A percentile compares a stretch with the other conserved stretches of the same genome.
Conservation (phyloP, 768 basidiomycete genomes). For the Kwoniella sp. region DNA sequence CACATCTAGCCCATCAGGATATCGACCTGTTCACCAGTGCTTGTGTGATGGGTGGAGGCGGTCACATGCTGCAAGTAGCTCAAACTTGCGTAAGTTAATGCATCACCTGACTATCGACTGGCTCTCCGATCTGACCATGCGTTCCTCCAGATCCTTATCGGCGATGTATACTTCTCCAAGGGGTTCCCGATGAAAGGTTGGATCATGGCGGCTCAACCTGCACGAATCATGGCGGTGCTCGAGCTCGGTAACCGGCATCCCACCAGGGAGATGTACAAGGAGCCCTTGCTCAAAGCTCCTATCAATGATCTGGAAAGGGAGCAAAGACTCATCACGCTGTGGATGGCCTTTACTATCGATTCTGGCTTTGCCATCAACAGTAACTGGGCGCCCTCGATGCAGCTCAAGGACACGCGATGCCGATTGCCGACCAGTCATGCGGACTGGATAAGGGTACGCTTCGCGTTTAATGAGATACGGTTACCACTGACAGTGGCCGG, state of each 20-base stretch:
- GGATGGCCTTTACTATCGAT: conserved; percentile 39
- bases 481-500: not conserved
- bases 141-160: conserved; percentile 26
- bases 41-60: conserved; percentile 27
- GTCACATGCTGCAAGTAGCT: conserved; percentile 27
- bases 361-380: conserved; percentile 28
- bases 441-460: conserved; percentile 17
- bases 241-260: conserved; percentile 29
- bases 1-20: conserved; percentile 14
- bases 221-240: conserved; percentile 28
- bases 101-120: conserved; percentile 1
- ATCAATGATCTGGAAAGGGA: conserved; percentile 29
- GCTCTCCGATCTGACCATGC: not conserved
- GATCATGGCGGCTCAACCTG: conserved; percentile 27
- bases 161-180: conserved; percentile 34
- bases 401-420: conserved; percentile 26
- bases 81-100: conserved; percentile 31
- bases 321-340: conserved; percentile 37
- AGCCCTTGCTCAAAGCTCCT: conserved; percentile 20
- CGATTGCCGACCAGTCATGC: conserved; percentile 21
- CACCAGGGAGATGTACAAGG: conserved; percentile 17
- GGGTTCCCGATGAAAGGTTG: conserved; percentile 40
- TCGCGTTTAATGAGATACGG: not conserved
- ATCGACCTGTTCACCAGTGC: conserved; percentile 17
- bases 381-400: conserved; percentile 29